Evolutionary conservation across 176 grass and related monocot genomes (phyloP).

Genomic region (Puccinellia tenuiflora): DNA sequence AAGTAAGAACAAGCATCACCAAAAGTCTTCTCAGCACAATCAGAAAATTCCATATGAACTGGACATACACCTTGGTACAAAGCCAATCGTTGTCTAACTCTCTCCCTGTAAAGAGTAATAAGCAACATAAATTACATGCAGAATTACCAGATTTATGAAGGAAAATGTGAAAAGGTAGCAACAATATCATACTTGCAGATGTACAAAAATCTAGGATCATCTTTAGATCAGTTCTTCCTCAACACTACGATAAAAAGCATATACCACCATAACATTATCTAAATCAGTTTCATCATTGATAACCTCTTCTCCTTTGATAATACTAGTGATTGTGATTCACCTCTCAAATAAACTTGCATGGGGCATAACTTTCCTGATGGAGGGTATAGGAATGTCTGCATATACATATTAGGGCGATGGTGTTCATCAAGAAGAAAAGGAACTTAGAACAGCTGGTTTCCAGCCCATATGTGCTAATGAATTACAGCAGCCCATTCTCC

Average conservation of each 20-base stretch:
- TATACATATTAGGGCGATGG: neutral
- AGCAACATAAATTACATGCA: constrained; percentile 3
- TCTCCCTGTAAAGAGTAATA: constrained; percentile 58
- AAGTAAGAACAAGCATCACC: constrained; percentile 77
- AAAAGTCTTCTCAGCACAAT: constrained; percentile 83
- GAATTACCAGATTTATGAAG: constrained; percentile 14
- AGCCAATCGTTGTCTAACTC: constrained; percentile 88
- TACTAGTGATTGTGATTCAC: no score
- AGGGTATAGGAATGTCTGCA: neutral
- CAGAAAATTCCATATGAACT: constrained; percentile 73
- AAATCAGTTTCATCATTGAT: neutral
- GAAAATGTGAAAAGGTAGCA: constrained; percentile 10
- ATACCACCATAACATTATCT: neutral
- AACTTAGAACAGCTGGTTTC: constrained; percentile 7
- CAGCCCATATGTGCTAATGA: neutral
- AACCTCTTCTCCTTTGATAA: no score
- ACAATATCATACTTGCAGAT: constrained; percentile 19
- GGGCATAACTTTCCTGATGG: neutral
- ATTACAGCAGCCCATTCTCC: neutral
- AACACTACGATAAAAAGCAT: neutral
- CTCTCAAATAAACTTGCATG: neutral
- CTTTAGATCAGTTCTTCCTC: constrained; percentile 13
- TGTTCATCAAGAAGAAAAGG: neutral
- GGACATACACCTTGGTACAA: constrained; percentile 95
- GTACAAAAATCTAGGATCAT: neutral